These are phyloP conservation scores for Penicillium bialowiezense DNA, from an alignment of 495 filamentous ascomycete genomes.

Conservation along the genomic window DNA sequence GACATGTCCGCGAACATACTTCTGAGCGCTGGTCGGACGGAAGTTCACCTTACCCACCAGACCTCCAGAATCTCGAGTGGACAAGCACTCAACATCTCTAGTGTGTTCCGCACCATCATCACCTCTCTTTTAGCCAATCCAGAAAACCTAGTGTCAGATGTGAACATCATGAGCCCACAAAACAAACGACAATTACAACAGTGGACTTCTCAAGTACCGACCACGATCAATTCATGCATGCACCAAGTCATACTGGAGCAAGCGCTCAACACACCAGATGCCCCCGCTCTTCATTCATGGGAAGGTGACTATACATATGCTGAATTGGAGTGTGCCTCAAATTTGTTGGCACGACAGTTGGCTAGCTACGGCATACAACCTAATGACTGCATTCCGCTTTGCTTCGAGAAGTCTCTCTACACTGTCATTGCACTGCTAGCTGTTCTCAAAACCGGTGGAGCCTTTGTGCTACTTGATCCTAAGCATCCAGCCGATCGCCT, in stretches of 20 bases:
- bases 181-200: no score
- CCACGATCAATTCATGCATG: constrained; percentile 25
- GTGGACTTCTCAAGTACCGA: no score
- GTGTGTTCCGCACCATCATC: neutral
- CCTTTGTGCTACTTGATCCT: neutral
- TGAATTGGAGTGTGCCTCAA: constrained; percentile 34
- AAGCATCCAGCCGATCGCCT: no score
- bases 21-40: no score
- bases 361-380: constrained; percentile 23
- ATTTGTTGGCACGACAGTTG: constrained; percentile 25
- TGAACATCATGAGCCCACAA: neutral
- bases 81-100: no score
- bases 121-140: neutral
- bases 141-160: neutral
- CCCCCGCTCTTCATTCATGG: constrained; percentile 31
- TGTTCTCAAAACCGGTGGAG: constrained; percentile 34
- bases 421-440: constrained; percentile 38
- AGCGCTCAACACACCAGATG: neutral
- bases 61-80: no score
- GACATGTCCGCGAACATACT: no score
- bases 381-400: constrained; percentile 37
- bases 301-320: constrained; percentile 50
- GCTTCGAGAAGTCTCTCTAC: constrained; percentile 46
- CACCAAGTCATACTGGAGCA: constrained; percentile 4
- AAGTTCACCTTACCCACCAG: no score